Evolutionary conservation across 2,329 filamentous ascomycete genomes (phyloP), one percentile per base, ranked within the genome.

Genomic region (Fusarium verticillioides): DNA sequence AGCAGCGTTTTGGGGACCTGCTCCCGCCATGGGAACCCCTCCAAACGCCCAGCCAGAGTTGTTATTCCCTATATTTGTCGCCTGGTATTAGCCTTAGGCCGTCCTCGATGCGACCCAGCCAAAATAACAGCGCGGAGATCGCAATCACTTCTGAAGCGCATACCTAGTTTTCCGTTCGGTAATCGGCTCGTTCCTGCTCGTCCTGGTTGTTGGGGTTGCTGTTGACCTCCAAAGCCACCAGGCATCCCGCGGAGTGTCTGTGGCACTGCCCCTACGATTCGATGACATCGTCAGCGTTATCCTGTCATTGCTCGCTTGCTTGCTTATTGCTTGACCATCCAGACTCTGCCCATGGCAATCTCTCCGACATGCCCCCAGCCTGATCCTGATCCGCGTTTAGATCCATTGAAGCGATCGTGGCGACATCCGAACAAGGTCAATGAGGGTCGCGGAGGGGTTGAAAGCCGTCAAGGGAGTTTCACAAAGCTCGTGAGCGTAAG

Each of bases 121-220:
- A 66, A 66, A 66, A 44, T 54, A 44, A 26, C 23, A 58, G 59
- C 64, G 44, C 56, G 43, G 53, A 23, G 52, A 46, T 60, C 46
- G 46, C 52, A 49, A 40, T 39, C 56, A 47, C 53, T 37, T 32
- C 56, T 39, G 30, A 46, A 53, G 46, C 59, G 59, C 76, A 56
- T 80, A 92, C 90, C 88, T 85, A 91, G 82, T 82, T 92, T 92
- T 62, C 89, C 89, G 76, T 90, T 91, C 65, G 89, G 89, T 86
- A 92, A 84, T 78, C 90, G 87, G 80, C 81, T 88, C 60, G 89
- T 86, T 46, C 87, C 87, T 72, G 84, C 83, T 79, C 90, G 86
- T 62, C 84, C 87, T 74, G 74, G 78, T 70, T 83, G 83, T 72
- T 90, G 89, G 65, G 85, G 85, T 81, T 89, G 88, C 81, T 89